Percentiles rank a stretch among this genome's conserved stretches.
Conservation (phyloP, 2,329 filamentous ascomycete species). For the Phialophora verrucosa region DNA sequence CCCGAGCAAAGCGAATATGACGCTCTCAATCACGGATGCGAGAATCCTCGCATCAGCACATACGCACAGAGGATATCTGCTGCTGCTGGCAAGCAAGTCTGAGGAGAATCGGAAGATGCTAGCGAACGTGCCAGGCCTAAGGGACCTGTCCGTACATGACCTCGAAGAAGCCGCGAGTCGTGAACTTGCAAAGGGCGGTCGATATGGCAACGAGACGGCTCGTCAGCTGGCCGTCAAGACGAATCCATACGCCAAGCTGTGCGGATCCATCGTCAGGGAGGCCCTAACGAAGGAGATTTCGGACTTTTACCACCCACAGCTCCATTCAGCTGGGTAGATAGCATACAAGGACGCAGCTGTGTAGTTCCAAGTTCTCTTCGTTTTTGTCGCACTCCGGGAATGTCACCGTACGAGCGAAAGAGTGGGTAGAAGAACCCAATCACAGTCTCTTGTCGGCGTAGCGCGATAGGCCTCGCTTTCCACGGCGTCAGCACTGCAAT, state of each 20-base stretch:
- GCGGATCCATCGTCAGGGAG: slow-evolving; percentile 66
- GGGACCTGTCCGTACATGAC: slow-evolving; percentile 44
- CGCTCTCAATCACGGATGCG: slow-evolving; percentile 56
- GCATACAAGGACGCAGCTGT: background rate
- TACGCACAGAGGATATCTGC: slow-evolving; percentile 59
- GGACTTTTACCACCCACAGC: slow-evolving; percentile 36
- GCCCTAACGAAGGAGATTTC: slow-evolving; percentile 62
- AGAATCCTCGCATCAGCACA: slow-evolving; percentile 60
- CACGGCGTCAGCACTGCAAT: background rate
- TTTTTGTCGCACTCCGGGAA: background rate
- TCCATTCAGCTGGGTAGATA: slow-evolving; percentile 11
- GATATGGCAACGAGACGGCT: slow-evolving; percentile 63
- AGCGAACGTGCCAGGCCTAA: slow-evolving; percentile 37
- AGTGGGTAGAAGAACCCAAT: background rate
- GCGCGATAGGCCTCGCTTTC: background rate
- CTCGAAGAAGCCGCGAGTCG: slow-evolving; percentile 62
- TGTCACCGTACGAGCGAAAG: background rate
- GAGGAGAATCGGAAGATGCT: slow-evolving; percentile 32
- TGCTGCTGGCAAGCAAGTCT: slow-evolving; percentile 47
- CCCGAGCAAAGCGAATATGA: slow-evolving; percentile 47
- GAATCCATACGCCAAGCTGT: slow-evolving; percentile 68
- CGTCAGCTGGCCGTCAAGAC: slow-evolving; percentile 64
- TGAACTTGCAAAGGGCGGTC: slow-evolving; percentile 60
- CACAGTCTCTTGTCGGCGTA: background rate
- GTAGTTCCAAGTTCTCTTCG: background rate